Evolutionary conservation across 495 filamentous ascomycete species (phyloP), one percentile per base, ranked within the genome.

Genomic region (Penicillium lividum): DNA sequence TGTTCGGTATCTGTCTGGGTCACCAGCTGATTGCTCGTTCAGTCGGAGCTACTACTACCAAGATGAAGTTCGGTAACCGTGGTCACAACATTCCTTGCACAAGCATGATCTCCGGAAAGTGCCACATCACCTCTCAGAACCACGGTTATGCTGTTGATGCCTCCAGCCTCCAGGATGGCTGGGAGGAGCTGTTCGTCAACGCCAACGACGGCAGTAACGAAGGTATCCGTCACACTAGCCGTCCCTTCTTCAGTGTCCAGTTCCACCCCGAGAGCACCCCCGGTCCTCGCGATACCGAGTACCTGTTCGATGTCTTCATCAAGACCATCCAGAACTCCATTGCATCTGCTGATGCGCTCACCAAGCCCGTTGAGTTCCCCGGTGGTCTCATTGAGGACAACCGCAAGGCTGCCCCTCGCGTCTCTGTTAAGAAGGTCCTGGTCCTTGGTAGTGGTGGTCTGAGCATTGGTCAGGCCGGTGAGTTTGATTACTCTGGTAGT

Each of bases 41-140:
- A 28, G 88, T 92, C 22, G 94, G 94, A 53, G 94, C 93, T 38
- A 82, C 84, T 31, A 98, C 94, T 3, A 69, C 78, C 56, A 98
- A 98, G 78, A 95, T 98, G 89, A 97, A 97, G 80, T 98, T 97
- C 67, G 94, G 94, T 75, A 98, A 98, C 76, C 90, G 94, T 65
- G 94, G 94, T 38, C 92, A 97, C 80, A 98, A 98, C 70, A 97
- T 98, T 68, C 94, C 94, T 28, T 97, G 94, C 79, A 98, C 93
- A 25, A 96, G 90, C 73, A 84, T 93, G 81, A 75, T 96, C 58
- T 92, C 92, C 38, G 95, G 94, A 51, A 90, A 91, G 72, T 98
- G 94, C 71, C 92, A 98, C 74, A 98, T 98, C 69, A 98, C 94
- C 22, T 98, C 94, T 3, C 94, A 98, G 73, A 98, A 98, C 68